Evolutionary conservation across 1,284 basidiomycete species (phyloP).

Genomic region (Rhodofomes roseus): DNA sequence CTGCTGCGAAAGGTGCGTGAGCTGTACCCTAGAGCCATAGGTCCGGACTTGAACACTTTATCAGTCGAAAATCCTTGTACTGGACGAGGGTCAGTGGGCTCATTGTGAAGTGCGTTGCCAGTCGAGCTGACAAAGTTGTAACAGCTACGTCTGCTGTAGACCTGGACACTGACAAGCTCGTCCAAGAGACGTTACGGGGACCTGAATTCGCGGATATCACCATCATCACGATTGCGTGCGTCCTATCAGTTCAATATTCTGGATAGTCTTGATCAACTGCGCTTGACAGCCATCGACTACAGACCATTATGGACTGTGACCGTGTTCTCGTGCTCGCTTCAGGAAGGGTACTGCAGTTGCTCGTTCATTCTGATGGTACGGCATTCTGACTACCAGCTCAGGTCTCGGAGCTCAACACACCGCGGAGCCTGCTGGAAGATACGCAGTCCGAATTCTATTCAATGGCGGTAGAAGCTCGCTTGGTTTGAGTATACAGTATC

Average conservation of each 20-base stretch:
- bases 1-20: conserved; percentile 57
- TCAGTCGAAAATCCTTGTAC: conserved; percentile 79
- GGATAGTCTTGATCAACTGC: not conserved
- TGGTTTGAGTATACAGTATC: too few relatives aligned
- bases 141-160: conserved; percentile 82
- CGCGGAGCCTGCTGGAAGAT: conserved; percentile 56
- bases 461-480: conserved; percentile 54
- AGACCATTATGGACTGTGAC: conserved; percentile 88
- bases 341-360: conserved; percentile 67
- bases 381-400: too few relatives aligned
- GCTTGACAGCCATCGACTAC: conserved; percentile 69
- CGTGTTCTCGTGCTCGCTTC: conserved; percentile 81
- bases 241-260: not conserved
- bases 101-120: not conserved
- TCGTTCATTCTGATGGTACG: not conserved
- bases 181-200: conserved; percentile 79
- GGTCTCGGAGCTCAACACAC: conserved; percentile 73
- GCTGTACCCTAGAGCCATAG: not conserved
- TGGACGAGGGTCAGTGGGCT: conserved; percentile 82
- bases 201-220: conserved; percentile 69
- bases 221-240: conserved; percentile 81
- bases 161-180: conserved; percentile 83
- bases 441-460: conserved; percentile 53
- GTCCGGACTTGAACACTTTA: not conserved
- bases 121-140: not conserved